Evolutionary conservation across 768 basidiomycete species (phyloP), one percentile per base, ranked within the genome.

Genomic region (Lactarius evosmus): DNA sequence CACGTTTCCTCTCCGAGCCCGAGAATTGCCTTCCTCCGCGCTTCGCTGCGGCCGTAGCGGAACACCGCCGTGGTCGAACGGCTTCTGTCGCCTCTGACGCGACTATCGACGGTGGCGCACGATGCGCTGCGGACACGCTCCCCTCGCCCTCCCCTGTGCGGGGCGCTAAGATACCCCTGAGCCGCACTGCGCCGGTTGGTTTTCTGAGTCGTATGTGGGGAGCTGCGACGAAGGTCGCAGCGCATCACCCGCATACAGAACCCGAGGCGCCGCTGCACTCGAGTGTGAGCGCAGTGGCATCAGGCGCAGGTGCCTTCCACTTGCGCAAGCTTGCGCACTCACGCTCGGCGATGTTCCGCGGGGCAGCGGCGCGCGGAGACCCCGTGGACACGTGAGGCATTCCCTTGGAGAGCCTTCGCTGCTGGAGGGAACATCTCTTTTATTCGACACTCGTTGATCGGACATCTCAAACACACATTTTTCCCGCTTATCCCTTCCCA

Each of bases 201-300:
- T 87, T 90, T 72, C 76, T 89, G 55, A 88, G 85, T 68, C 80
- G 88, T 32, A 88, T 90, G 85, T 89, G 88, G 85, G 88, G 82
- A 38, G 85, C 82, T 12, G 85, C 85, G 56, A 82, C 75, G 29
- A 80, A 81, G 70, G 67, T 66, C 3, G 73, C 71, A 36, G 59
- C 49, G 7, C 54, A 65, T 25, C 64, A 65, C 49, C 44, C 59
- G 32, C 54, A 60, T 5, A 44, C 63, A 25, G 66, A 72, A 52
- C n/a, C 55, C 16, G 64, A 61, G 32, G 27, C n/a, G n/a, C 33
- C 38, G 8, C 29, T 34, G 41, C 56, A 44, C 19, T 25, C 57
- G 66, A 69, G 32, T 60, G 71, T 49, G 75, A 79, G 62, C 74
- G 68, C 69, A 70, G 74, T 61, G 53, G 64, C 64, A 38, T 52